Percentiles rank a stretch among this genome's conserved stretches.
phyloP scores from a whole-genome alignment of 2,329 filamentous ascomycete genomes.

The Fusarium falciforme region DNA sequence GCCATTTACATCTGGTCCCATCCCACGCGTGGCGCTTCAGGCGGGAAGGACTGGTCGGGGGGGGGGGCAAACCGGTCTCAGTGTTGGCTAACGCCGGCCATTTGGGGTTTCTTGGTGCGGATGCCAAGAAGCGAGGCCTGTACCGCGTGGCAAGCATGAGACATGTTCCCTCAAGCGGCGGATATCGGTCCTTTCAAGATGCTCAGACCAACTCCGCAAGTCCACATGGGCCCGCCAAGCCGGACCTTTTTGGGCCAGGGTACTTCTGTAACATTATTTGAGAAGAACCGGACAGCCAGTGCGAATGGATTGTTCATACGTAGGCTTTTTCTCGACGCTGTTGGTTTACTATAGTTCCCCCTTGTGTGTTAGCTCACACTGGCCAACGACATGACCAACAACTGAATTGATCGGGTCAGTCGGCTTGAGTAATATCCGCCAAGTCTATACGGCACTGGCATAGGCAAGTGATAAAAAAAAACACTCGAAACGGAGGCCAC shows the following conservation, averaged over 20 bases:
- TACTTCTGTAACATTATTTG: background rate
- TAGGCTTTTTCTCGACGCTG: background rate
- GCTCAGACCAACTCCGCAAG: background rate
- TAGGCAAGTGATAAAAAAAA: background rate
- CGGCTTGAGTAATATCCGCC: background rate
- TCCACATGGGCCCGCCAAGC: conserved; percentile 2
- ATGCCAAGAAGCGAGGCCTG: background rate
- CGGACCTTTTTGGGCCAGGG: background rate
- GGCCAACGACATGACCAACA: background rate
- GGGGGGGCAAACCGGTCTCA: background rate
- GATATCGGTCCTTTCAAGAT: conserved; percentile 1
- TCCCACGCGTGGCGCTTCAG: background rate
- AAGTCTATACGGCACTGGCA: background rate
- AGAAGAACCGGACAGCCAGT: background rate
- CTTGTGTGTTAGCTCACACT: background rate
- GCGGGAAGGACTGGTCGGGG: background rate
- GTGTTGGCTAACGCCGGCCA: background rate
- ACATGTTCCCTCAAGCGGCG: background rate
- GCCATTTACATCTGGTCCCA: background rate
- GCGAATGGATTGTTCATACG: background rate
- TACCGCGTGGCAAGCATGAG: background rate
- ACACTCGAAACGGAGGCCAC: background rate
- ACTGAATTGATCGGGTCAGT: background rate
- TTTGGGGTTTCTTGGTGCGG: background rate
- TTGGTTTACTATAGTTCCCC: background rate